Evolutionary conservation across 2,329 filamentous ascomycete genomes (phyloP).

Genomic region (Emmonsia crescens): DNA sequence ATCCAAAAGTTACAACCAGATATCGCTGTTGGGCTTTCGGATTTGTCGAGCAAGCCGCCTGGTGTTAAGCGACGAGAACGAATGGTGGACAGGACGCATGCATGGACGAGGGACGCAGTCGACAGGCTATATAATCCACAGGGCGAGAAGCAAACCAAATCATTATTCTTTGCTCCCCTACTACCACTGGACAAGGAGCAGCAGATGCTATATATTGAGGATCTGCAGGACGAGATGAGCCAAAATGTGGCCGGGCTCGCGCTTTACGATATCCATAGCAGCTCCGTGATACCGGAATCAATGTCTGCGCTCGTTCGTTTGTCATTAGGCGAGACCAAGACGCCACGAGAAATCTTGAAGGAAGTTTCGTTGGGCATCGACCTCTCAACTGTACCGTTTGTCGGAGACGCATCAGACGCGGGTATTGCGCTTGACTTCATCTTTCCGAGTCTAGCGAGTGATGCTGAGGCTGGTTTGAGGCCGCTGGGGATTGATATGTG

Average conservation of each 20-base stretch:
- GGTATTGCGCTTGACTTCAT: constrained; percentile 73
- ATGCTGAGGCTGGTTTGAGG: constrained; percentile 15
- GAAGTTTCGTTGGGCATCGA: constrained; percentile 71
- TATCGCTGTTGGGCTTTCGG: constrained; percentile 66
- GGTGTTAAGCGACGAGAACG: constrained; percentile 64
- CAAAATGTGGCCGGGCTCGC: constrained; percentile 57
- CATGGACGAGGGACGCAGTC: constrained; percentile 65
- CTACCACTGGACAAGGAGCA: constrained; percentile 63
- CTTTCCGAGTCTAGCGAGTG: constrained; percentile 46
- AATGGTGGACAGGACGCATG: constrained; percentile 77
- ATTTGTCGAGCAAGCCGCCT: constrained; percentile 50
- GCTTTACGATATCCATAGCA: constrained; percentile 61
- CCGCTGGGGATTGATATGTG: constrained; percentile 73
- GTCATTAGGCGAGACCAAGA: constrained; percentile 57
- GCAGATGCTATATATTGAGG: constrained; percentile 70
- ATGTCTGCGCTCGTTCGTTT: constrained; percentile 60
- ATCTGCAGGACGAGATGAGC: constrained; percentile 54
- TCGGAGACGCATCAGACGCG: constrained; percentile 64
- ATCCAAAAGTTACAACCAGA: constrained; percentile 62
- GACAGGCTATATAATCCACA: constrained; percentile 29
- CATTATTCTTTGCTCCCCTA: constrained; percentile 55
- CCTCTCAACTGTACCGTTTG: constrained; percentile 65
- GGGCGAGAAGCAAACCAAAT: constrained; percentile 21
- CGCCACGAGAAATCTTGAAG: constrained; percentile 65
- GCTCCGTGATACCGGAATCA: constrained; percentile 53